Evolutionary conservation across 257 asterid genomes (phyloP), one percentile per base, ranked within the genome.

Genomic region (Avicennia marina): DNA sequence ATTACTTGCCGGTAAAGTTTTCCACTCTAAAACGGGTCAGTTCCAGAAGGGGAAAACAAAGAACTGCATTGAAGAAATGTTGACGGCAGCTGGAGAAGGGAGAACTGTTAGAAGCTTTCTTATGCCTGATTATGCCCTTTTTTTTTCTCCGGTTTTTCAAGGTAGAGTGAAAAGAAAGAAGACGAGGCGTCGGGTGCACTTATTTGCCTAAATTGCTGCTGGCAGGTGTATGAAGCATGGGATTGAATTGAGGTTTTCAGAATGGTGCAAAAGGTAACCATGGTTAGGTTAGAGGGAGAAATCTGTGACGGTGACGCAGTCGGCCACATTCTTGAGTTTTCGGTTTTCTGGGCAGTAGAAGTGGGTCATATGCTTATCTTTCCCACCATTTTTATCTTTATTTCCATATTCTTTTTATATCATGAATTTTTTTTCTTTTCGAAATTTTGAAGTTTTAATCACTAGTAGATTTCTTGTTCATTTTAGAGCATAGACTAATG

Each of bases 141-240:
- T 58, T 13, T 8, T 34, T 22, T n/a, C n/a, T n/a, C n/a, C n/a
- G n/a, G n/a, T n/a, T n/a, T n/a, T n/a, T n/a, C n/a, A n/a, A n/a
- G n/a, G 53, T 40, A 43, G 63, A 40, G 54, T 2, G 22, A 15
- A 49, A 39, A 49, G 27, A 40, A 21, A 33, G 31, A 33, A 49
- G 63, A 52, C 41, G 36, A 43, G 38, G 38, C 5, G 29, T 46
- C 39, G 21, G 55, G 52, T 36, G 44, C 50, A 19, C 36, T 26
- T 63, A 42, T 55, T 20, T 55, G 62, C 69, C 78, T 66, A 67
- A 81, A 53, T 60, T 57, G 75, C 81, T 70, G 86, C 84, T n/a
- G n/a, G n/a, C n/a, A 76, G 75, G 86, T 58, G 81, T 74, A 58
- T 71, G 69, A 58, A 70, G 67, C 53, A 60, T 66, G 60, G 58